Evolutionary conservation across 2,329 filamentous ascomycete species (phyloP).

Genomic region (Sarocladium strictum): DNA sequence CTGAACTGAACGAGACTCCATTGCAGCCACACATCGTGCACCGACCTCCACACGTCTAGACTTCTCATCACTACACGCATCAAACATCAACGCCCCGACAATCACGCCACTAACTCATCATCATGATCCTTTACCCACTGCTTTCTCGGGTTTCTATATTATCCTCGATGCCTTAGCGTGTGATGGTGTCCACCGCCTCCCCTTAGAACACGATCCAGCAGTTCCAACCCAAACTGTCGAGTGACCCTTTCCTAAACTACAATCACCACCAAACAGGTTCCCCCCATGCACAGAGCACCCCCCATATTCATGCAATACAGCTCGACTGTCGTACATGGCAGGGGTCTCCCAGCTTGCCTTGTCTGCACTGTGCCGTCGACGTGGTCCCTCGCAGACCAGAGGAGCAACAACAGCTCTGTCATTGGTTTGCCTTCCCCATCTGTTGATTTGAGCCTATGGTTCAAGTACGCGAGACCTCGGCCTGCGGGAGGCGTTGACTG

Average conservation of each 20-base stretch:
- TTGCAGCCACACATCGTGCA: too few species aligned
- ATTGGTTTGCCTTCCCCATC: not conserved
- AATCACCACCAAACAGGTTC: conserved; percentile 8
- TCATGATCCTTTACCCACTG: not conserved
- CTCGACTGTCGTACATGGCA: conserved; percentile 5
- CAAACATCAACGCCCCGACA: too few species aligned
- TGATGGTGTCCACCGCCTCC: not conserved
- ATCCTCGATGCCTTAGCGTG: not conserved
- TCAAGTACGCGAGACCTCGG: too few species aligned
- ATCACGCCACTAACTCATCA: not conserved
- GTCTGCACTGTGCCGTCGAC: conserved; percentile 8
- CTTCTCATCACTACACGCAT: too few species aligned
- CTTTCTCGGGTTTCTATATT: not conserved
- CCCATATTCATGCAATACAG: conserved; percentile 8
- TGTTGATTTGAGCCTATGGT: too few species aligned
- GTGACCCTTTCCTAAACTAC: not conserved
- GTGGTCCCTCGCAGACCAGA: conserved; percentile 20
- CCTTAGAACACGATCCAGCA: not conserved
- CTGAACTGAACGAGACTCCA: too few species aligned
- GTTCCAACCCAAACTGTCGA: not conserved
- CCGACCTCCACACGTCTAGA: too few species aligned
- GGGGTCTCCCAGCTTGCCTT: conserved; percentile 8
- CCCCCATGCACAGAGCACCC: conserved; percentile 2
- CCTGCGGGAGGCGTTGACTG: too few species aligned
- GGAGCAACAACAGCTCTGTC: conserved; percentile 14